phyloP scores from a whole-genome alignment of 371 early-diverging fungal species.

The Mortierella sp. region DNA sequence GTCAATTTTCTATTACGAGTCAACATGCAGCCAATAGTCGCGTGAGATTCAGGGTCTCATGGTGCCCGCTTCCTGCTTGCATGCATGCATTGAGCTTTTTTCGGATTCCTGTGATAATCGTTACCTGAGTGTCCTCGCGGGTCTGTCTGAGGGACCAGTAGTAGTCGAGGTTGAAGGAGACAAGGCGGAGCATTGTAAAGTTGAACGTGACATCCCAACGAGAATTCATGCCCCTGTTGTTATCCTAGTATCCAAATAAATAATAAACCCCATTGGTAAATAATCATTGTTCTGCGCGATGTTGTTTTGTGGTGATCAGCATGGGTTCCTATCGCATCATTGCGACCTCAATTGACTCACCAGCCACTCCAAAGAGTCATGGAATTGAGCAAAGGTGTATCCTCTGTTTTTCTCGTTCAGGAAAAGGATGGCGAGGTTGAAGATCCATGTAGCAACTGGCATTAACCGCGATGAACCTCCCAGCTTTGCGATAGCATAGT shows the following conservation, averaged over 20 bases:
- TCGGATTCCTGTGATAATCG: neutral
- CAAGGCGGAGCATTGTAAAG: slow-evolving; percentile 88
- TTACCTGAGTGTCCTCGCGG: slow-evolving; percentile 30
- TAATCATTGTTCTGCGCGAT: neutral
- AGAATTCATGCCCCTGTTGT: slow-evolving; percentile 69
- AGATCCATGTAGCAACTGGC: slow-evolving; percentile 84
- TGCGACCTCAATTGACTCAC: slow-evolving; percentile 54
- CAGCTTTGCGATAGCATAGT: slow-evolving; percentile 73
- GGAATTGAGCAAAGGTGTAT: slow-evolving; percentile 74
- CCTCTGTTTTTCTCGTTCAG: slow-evolving; percentile 80
- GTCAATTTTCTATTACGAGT: slow-evolving; percentile 60
- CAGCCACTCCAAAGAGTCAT: slow-evolving; percentile 74
- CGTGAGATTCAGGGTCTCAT: neutral
- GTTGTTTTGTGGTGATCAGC: too few relatives aligned
- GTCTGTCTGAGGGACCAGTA: slow-evolving; percentile 77
- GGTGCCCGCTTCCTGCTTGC: neutral
- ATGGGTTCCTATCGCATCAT: neutral
- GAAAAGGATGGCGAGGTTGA: slow-evolving; percentile 82
- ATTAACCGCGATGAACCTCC: slow-evolving; percentile 67
- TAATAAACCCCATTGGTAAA: neutral
- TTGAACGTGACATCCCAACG: slow-evolving; percentile 95
- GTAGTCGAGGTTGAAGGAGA: slow-evolving; percentile 94
- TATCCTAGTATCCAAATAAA: slow-evolving; percentile 59
- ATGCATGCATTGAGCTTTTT: neutral
- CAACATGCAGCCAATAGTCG: neutral